Conservation (phyloP, 2,329 filamentous ascomycete species). For the Ceratocystis alfenasii region DNA sequence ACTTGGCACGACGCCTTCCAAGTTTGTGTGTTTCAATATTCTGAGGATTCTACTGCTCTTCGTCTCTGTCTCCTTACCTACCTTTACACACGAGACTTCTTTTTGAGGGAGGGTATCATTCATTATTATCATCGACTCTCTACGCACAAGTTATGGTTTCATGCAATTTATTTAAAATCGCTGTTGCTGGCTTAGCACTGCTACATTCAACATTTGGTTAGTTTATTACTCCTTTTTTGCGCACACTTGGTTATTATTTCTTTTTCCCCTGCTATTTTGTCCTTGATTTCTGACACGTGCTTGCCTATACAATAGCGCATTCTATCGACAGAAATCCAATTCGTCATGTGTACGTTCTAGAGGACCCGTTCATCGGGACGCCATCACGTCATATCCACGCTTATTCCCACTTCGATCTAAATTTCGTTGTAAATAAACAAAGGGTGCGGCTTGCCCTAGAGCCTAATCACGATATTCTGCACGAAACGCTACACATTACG, state of each 20-base stretch:
- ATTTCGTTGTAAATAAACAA: conserved; percentile 61
- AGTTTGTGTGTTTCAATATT: neutral
- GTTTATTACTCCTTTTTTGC: conserved; percentile 2
- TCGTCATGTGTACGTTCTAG: conserved; percentile 57
- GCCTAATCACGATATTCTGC: conserved; percentile 83
- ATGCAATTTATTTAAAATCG: conserved; percentile 5
- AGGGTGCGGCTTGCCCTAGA: conserved; percentile 68
- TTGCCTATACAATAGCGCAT: conserved; percentile 39
- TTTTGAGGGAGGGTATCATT: neutral
- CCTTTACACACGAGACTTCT: neutral
- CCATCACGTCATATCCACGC: conserved; percentile 68
- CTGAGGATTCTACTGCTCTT: neutral
- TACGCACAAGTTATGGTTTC: conserved; percentile 16
- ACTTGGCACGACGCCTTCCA: neutral
- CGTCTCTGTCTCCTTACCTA: neutral
- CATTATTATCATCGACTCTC: neutral
- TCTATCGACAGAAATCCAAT: conserved; percentile 68
- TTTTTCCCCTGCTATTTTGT: neutral
- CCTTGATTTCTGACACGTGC: neutral
- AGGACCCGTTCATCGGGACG: conserved; percentile 65
- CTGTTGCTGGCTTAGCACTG: conserved; percentile 15
- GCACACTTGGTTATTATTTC: too few species aligned
- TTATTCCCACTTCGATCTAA: conserved; percentile 71
- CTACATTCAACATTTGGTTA: conserved; percentile 19
- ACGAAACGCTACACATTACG: conserved; percentile 60